phyloP scores from a whole-genome alignment of 1,139 yeast genomes.

The Hansenula sp. region DNA sequence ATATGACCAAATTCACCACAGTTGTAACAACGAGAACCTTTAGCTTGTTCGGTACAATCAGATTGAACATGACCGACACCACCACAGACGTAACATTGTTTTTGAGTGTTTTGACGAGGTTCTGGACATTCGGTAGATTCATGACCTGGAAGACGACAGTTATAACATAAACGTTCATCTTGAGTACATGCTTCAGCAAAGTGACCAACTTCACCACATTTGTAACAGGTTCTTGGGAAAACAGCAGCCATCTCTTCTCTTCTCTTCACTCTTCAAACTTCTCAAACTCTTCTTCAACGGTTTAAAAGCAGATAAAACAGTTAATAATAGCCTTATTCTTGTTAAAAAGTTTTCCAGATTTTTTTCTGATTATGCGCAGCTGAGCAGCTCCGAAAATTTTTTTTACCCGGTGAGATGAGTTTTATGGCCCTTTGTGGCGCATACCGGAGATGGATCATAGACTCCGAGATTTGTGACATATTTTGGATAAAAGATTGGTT shows the following conservation, averaged over 20 bases:
- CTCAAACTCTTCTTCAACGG: not conserved
- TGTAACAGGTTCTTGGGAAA: constrained; percentile 83
- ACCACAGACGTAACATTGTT: constrained; percentile 85
- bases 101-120: constrained; percentile 77
- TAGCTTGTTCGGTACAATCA: constrained; percentile 56
- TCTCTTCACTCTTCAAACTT: no score
- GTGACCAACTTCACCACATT: constrained; percentile 92
- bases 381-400: not conserved
- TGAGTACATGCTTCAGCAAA: constrained; percentile 84
- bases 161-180: constrained; percentile 83
- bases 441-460: no score
- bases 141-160: constrained; percentile 89
- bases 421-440: no score
- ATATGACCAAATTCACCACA: constrained; percentile 87
- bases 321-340: not conserved
- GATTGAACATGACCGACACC: constrained; percentile 72
- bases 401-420: constrained; percentile 1
- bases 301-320: not conserved
- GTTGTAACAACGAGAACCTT: constrained; percentile 62
- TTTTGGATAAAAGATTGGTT: no score
- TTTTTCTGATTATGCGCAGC: not conserved
- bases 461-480: no score
- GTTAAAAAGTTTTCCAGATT: constrained; percentile 3
- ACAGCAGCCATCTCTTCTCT: constrained; percentile 58
- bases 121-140: constrained; percentile 84